These are phyloP conservation scores for Vigna angularis DNA, from an alignment of 306 rosid species.

Conservation along the genomic window DNA sequence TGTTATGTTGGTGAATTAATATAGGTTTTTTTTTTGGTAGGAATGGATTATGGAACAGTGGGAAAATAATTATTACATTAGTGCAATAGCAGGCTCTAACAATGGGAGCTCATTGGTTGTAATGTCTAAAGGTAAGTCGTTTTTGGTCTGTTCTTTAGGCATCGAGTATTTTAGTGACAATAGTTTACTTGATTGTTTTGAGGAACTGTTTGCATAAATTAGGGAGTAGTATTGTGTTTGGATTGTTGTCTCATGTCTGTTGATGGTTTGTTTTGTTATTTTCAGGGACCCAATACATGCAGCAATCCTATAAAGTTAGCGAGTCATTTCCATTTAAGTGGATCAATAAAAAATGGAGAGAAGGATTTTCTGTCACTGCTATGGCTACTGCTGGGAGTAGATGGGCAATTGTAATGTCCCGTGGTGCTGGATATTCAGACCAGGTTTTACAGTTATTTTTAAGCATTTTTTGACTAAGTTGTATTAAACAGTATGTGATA, in stretches of 20 bases:
- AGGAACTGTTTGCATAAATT: background rate
- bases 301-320: slow-evolving; percentile 96
- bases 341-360: slow-evolving; percentile 84
- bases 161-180: background rate
- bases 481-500: slow-evolving; percentile 6
- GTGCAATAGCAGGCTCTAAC: slow-evolving; percentile 81
- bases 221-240: background rate
- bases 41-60: slow-evolving; percentile 98
- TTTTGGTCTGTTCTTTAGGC: background rate
- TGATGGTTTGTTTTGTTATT: slow-evolving; percentile 34
- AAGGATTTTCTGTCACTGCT: slow-evolving; percentile 73
- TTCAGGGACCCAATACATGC: slow-evolving; percentile 74
- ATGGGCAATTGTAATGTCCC: slow-evolving; percentile 86
- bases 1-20: slow-evolving; percentile 49
- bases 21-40: slow-evolving; percentile 57
- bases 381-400: slow-evolving; percentile 82
- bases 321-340: slow-evolving; percentile 91
- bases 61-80: slow-evolving; percentile 83
- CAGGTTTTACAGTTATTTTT: slow-evolving; percentile 55
- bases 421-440: slow-evolving; percentile 72
- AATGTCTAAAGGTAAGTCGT: slow-evolving; percentile 81
- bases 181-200: slow-evolving; percentile 20
- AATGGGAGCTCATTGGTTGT: slow-evolving; percentile 87
- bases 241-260: slow-evolving; percentile 2
- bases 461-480: background rate